These are phyloP conservation scores for Alternaria metachromatica DNA, from an alignment of 2,329 filamentous ascomycete genomes.

Conservation along the genomic window DNA sequence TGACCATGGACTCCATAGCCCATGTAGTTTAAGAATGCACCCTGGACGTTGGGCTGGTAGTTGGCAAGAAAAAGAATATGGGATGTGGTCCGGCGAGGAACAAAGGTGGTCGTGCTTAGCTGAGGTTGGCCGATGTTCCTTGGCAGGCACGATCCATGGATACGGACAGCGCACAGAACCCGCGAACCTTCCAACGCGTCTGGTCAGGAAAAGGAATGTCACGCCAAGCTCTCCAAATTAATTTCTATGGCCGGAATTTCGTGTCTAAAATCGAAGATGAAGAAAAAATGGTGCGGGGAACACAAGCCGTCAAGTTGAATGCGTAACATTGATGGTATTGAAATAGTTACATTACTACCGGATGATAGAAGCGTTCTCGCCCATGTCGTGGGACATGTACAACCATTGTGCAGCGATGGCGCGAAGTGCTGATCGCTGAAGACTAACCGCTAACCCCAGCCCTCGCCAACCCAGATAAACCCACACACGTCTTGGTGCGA, in stretches of 20 bases:
- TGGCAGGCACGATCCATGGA: constrained; percentile 8
- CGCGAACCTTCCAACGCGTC: not conserved
- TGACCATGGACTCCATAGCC: constrained; percentile 42
- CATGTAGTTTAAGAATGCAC: constrained; percentile 24
- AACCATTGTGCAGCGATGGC: constrained; percentile 12
- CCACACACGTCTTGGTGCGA: constrained; percentile 15
- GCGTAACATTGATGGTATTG: not conserved
- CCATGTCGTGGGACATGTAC: not conserved
- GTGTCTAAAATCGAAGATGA: not conserved
- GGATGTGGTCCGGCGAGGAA: constrained; percentile 6
- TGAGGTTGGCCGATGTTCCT: constrained; percentile 11
- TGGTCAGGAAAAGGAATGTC: not conserved
- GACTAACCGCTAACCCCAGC: constrained; percentile 19
- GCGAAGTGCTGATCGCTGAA: constrained; percentile 14
- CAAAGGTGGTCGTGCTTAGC: constrained; percentile 14
- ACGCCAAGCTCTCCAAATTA: not conserved
- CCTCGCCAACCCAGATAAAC: constrained; percentile 14
- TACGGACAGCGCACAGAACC: not conserved
- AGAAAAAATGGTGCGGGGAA: not conserved
- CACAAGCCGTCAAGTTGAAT: not conserved
- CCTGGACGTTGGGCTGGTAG: not conserved
- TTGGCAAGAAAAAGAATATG: constrained; percentile 4
- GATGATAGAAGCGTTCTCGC: not conserved
- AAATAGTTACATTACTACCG: not conserved
- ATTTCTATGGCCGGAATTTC: not conserved